Conservation (phyloP, 208 protist genomes). For the Naegleria gruberi region DNA sequence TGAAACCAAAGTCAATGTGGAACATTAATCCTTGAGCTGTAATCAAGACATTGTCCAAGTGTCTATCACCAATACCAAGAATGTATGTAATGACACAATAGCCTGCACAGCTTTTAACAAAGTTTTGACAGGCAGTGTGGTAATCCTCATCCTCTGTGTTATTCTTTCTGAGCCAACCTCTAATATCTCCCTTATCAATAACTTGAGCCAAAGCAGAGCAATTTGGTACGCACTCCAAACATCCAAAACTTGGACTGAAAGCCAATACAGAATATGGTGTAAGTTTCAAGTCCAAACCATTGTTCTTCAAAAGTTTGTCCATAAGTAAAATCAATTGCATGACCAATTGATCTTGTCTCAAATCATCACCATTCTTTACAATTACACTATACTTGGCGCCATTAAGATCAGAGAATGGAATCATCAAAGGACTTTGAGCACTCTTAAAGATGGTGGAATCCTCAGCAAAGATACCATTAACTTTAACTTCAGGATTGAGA, state of each 20-base stretch:
- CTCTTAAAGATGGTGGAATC: conserved; percentile 3
- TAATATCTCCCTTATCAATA: conserved; percentile 12
- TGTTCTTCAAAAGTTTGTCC: conserved; percentile 16
- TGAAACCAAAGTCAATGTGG: conserved; percentile 68
- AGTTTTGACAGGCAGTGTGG: conserved; percentile 50
- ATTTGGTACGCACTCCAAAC: conserved; percentile 63
- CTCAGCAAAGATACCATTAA: not conserved
- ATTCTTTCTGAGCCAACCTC: not conserved
- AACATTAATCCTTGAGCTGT: conserved; percentile 27
- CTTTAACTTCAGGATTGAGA: not conserved
- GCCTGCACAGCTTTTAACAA: conserved; percentile 87
- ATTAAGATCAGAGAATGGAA: conserved; percentile 27
- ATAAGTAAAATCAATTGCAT: conserved; percentile 56
- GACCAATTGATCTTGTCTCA: conserved; percentile 94
- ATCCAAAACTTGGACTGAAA: conserved; percentile 58
- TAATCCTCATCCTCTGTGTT: not conserved
- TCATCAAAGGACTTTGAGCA: conserved; percentile 12
- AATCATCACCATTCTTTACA: conserved; percentile 87
- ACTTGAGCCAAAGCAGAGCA: not conserved
- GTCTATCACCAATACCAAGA: conserved; percentile 88
- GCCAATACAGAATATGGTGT: conserved; percentile 82
- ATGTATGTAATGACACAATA: conserved; percentile 95
- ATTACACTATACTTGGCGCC: conserved; percentile 47
- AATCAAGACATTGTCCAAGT: conserved; percentile 53
- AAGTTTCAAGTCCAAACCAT: conserved; percentile 47